A percentile compares a stretch with the other conserved stretches of the same genome.
phyloP scores from a whole-genome alignment of 176 grass and related monocot genomes.

The Alopecurus myosuroides region DNA sequence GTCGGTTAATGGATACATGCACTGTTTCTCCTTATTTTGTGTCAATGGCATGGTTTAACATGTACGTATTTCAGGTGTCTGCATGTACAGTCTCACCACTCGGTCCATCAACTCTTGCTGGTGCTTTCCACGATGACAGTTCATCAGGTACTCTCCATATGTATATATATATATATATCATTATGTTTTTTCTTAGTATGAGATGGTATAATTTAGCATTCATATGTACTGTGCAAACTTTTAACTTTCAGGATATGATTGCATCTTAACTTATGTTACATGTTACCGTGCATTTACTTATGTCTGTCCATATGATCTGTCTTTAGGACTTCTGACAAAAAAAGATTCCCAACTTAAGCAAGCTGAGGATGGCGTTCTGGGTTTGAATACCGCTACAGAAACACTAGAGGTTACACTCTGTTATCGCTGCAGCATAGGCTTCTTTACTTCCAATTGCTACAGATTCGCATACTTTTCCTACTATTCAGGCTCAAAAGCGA shows the following conservation, averaged over 20 bases:
- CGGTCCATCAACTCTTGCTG: constrained; percentile 69
- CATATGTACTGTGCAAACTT: not conserved
- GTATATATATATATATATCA: too few relatives aligned
- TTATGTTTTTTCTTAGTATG: not conserved
- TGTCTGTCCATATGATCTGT: constrained; percentile 17
- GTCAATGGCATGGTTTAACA: too few relatives aligned
- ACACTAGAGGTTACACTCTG: constrained; percentile 60
- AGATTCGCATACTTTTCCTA: constrained; percentile 17
- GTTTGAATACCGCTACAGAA: constrained; percentile 98
- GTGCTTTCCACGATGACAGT: constrained; percentile 67
- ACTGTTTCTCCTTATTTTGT: too few relatives aligned
- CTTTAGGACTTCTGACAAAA: too few relatives aligned
- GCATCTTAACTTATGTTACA: constrained; percentile 8
- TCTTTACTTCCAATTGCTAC: not conserved
- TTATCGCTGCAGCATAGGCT: not conserved
- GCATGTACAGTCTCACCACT: constrained; percentile 43
- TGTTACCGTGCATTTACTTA: constrained; percentile 25
- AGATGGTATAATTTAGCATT: constrained; percentile 4
- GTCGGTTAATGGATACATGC: too few relatives aligned
- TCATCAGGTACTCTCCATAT: constrained; percentile 35
- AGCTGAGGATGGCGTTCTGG: too few relatives aligned
- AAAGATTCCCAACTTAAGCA: too few relatives aligned
- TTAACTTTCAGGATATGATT: not conserved
- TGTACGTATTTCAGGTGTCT: not conserved
- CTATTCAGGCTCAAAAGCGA: constrained; percentile 88